These are phyloP conservation scores for Amylocarpus encephaloides DNA, from an alignment of 2,329 filamentous ascomycete genomes.

Conservation along the genomic window DNA sequence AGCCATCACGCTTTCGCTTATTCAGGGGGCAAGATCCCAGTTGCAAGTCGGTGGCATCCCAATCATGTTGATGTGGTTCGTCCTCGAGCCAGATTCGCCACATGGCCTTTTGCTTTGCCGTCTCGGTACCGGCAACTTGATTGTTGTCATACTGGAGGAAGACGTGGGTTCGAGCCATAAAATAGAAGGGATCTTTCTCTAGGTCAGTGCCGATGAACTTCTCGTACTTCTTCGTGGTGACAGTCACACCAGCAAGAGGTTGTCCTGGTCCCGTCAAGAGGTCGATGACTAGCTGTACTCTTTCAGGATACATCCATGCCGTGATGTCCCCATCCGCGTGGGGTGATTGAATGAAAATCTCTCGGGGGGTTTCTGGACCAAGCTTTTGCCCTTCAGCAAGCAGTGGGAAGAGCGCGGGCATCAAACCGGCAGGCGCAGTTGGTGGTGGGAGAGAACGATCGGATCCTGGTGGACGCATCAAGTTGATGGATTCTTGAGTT, in stretches of 20 bases:
- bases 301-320: not conserved
- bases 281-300: not conserved
- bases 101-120: constrained; percentile 1
- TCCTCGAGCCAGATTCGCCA: not conserved
- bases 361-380: not conserved
- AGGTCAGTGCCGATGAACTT: not conserved
- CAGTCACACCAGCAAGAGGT: not conserved
- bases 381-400: not conserved
- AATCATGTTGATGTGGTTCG: not conserved
- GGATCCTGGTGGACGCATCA: too few relatives aligned
- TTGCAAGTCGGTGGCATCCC: not conserved
- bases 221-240: not conserved
- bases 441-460: not conserved
- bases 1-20: not conserved
- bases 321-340: not conserved
- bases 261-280: not conserved
- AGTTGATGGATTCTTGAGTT: too few relatives aligned
- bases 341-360: not conserved
- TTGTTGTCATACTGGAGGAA: constrained; percentile 3
- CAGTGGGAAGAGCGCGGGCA: not conserved
- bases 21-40: not conserved
- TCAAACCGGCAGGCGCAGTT: not conserved
- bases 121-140: not conserved
- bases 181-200: not conserved
- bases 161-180: not conserved